Evolutionary conservation across 2,329 filamentous ascomycete species (phyloP), one percentile per base, ranked within the genome.

Genomic region (Aspergillus pseudoglaucus): DNA sequence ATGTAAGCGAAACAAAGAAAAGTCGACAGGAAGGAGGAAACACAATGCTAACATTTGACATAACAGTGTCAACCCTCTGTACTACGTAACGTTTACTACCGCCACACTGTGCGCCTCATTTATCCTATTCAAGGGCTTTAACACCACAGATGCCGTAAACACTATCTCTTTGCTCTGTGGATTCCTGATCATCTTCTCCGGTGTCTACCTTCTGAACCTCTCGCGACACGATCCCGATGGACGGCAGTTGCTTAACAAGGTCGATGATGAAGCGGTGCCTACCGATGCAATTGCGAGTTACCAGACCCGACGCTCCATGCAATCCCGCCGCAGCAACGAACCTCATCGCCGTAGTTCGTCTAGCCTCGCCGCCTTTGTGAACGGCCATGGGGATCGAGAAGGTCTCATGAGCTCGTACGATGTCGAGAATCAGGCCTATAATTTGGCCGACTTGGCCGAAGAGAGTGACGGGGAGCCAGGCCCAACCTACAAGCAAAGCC

Each of bases 61-160:
- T 43, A 39, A 12, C 59, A 95, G 90, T 64, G 90, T 96, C 47
- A 96, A 96, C 65, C 90, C 90, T 6, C 80, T 96, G 22, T 97
- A 97, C 76, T 97, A 97, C 69, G 91, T 97, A 46, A 95, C 90
- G 2, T 97, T 97, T 67, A 96, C 91, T 2, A 97, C 91, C 1
- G 90, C 87, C 52, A 97, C 91, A 6, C 83, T 97, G 38, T 86
- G 88, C 67, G 91, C 91, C 48, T 96, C 91, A 2, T 97, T 96
- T 68, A 94, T 96, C 62, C 84, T 97, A 45, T 97, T 95, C 75
- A 83, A 84, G 59, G 91, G 91, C 50, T 97, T 97, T 78, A 96
- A 97, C 70, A 97, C 91, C 3, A 88, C 88, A 43, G 88, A 95
- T 59, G 79, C 85, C 5, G 87, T 95, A 57, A 95, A 93, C 72